Percentiles rank a stretch among this genome's conserved stretches.
Evolutionary conservation across 305 asterid species (phyloP).

Genomic region (Withania somnifera): DNA sequence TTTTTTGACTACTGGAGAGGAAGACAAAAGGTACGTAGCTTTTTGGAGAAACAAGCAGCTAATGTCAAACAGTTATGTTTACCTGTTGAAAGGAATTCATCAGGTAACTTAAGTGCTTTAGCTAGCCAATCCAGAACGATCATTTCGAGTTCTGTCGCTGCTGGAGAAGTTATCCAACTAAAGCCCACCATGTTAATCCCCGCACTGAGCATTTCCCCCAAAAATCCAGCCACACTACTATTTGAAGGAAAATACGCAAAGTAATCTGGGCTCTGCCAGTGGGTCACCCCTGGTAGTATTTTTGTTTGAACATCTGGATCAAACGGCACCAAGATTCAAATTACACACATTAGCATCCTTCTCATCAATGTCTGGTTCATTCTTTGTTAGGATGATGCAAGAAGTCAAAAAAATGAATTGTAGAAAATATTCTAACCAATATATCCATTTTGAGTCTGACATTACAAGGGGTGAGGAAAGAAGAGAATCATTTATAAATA

Average conservation of each 20-base stretch:
- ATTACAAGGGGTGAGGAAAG: not conserved
- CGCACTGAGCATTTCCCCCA: conserved; percentile 97
- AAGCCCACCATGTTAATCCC: conserved; percentile 91
- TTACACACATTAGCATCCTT: conserved; percentile 1
- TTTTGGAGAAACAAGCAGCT: not conserved
- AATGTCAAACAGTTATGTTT: not conserved
- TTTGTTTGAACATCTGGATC: conserved; percentile 57
- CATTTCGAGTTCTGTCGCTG: conserved; percentile 95
- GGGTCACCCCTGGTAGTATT: conserved; percentile 90
- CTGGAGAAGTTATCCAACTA: conserved; percentile 97
- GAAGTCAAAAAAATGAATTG: not conserved
- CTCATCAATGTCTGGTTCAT: not conserved
- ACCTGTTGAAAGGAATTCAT: conserved; percentile 74
- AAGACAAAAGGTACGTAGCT: not conserved
- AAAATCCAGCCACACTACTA: conserved; percentile 82
- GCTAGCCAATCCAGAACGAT: conserved; percentile 93
- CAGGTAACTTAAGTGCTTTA: conserved; percentile 73
- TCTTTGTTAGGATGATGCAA: not conserved
- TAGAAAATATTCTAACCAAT: not conserved
- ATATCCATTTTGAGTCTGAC: not conserved
- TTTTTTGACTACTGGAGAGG: not conserved
- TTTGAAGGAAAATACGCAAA: conserved; percentile 80
- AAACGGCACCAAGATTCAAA: not conserved
- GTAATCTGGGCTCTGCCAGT: conserved; percentile 92
- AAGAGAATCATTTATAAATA: not conserved